Evolutionary conservation across 805 yeast species (phyloP).

Genomic region (Yamadazyma nakazawae): DNA sequence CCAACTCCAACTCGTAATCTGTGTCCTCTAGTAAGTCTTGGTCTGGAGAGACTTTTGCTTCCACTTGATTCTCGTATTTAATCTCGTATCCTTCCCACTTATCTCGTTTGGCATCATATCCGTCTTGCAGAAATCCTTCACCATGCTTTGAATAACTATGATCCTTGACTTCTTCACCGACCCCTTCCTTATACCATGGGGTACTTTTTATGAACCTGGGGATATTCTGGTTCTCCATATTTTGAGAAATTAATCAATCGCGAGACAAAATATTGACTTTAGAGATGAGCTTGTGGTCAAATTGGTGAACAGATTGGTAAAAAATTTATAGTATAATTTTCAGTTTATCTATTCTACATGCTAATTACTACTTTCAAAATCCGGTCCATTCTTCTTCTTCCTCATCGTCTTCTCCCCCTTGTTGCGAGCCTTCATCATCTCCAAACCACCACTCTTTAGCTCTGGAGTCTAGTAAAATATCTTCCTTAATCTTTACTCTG

Average conservation of each 20-base stretch:
- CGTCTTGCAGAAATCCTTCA: conserved; percentile 51
- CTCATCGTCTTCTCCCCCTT: conserved; percentile 15
- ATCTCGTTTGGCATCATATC: conserved; percentile 71
- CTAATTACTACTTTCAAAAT: conserved; percentile 16
- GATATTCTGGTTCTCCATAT: conserved; percentile 24
- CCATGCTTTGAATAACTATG: conserved; percentile 56
- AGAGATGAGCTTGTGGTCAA: no score
- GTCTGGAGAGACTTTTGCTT: conserved; percentile 20
- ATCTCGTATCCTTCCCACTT: conserved; percentile 79
- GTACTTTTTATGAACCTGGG: conserved; percentile 38
- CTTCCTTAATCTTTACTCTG: conserved; percentile 60
- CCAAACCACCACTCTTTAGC: conserved; percentile 61
- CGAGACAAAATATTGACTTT: not conserved
- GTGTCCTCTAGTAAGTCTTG: conserved; percentile 19
- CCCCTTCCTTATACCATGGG: conserved; percentile 37
- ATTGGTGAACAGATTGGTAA: no score
- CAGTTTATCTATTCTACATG: conserved; percentile 1
- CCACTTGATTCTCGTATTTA: conserved; percentile 31
- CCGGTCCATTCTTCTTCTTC: conserved; percentile 30
- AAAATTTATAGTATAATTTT: no score
- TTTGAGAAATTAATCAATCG: not conserved
- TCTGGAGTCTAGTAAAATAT: conserved; percentile 63
- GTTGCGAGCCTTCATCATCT: conserved; percentile 20
- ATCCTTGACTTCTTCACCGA: conserved; percentile 21
- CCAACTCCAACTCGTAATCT: conserved; percentile 34